Conservation (phyloP, 208 protist species). For the Leishmania turanica region DNA sequence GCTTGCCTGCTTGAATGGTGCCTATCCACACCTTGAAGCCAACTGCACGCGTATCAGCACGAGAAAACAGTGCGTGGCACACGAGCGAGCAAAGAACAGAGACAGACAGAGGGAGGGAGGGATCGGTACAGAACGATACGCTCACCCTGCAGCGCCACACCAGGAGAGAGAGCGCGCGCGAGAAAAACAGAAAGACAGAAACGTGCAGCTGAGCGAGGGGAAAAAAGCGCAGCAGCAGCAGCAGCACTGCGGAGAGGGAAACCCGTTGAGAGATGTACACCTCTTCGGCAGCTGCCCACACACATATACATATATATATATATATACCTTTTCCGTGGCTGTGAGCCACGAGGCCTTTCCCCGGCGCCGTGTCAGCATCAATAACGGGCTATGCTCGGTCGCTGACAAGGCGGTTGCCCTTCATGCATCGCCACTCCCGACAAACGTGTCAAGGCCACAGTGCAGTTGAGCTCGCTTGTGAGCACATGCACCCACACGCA, state of each 20-base stretch:
- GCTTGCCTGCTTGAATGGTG: background rate
- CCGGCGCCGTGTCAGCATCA: background rate
- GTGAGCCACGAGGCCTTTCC: background rate
- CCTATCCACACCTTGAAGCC: too few species aligned
- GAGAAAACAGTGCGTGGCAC: background rate
- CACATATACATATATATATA: background rate
- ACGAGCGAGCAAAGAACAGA: background rate
- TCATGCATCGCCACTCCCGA: background rate
- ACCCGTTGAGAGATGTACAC: background rate
- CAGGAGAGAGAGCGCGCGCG: background rate
- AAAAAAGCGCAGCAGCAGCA: background rate
- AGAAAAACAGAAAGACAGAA: background rate
- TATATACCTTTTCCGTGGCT: background rate
- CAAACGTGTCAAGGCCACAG: background rate
- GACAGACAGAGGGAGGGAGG: background rate
- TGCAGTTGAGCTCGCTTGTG: background rate
- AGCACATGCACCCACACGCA: background rate
- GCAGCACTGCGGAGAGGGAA: background rate
- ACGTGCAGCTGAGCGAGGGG: background rate
- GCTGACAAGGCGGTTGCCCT: background rate
- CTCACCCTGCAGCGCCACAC: background rate
- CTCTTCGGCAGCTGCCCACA: background rate
- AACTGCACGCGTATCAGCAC: background rate
- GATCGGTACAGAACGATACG: background rate
- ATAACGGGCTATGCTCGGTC: background rate